phyloP scores from a whole-genome alignment of 176 grass and related monocot species.

The Phoenix roebelenii region DNA sequence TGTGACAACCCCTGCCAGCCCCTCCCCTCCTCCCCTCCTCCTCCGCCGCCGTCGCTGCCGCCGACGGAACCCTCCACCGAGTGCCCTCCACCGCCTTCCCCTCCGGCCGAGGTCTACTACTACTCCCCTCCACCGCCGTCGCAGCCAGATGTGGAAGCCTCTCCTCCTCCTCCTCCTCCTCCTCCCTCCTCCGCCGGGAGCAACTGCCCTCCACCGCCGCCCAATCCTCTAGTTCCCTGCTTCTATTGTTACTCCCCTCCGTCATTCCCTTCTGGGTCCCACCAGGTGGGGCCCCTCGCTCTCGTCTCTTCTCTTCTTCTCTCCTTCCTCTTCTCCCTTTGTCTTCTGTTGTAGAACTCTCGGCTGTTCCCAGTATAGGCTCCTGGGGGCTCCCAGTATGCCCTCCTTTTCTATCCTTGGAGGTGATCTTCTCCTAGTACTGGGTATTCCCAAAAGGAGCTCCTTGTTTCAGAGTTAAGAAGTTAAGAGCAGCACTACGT shows the following conservation, averaged over 20 bases:
- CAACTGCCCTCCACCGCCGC: slow-evolving; percentile 49
- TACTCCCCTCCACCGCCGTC: slow-evolving; percentile 33
- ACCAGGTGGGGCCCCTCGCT: not conserved
- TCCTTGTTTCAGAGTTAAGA: too few relatives aligned
- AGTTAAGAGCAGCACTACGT: too few relatives aligned
- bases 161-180: slow-evolving; percentile 34
- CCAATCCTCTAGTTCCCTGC: slow-evolving; percentile 84
- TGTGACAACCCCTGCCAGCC: slow-evolving; percentile 88
- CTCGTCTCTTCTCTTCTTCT: not conserved
- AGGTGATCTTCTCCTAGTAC: too few relatives aligned
- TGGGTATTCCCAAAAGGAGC: too few relatives aligned
- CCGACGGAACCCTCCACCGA: not conserved
- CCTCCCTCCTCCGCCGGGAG: slow-evolving; percentile 13
- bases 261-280: slow-evolving; percentile 3
- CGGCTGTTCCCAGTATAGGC: not conserved
- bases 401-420: too few relatives aligned
- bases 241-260: slow-evolving; percentile 82
- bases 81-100: not conserved
- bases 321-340: not conserved
- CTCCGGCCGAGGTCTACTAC: slow-evolving; percentile 12
- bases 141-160: not conserved
- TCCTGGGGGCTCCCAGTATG: too few relatives aligned
- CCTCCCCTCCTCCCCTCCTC: slow-evolving; percentile 39
- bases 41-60: slow-evolving; percentile 24
- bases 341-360: too few relatives aligned